phyloP scores from a whole-genome alignment of 2,329 filamentous ascomycete genomes.

The Sporothrix variecibatus region DNA sequence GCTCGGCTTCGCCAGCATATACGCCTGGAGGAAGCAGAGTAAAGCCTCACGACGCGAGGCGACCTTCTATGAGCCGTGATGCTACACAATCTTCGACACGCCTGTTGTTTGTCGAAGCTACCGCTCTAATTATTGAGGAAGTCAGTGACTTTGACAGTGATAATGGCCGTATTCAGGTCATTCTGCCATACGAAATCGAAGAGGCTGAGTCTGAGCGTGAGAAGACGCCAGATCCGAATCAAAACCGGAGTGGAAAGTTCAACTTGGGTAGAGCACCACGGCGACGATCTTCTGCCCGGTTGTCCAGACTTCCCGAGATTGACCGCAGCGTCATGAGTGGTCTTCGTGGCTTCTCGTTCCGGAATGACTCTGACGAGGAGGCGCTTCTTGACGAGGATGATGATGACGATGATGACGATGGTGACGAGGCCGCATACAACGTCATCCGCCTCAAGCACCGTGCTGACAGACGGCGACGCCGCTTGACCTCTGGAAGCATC shows the following conservation, averaged over 20 bases:
- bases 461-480: conserved; percentile 47
- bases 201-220: conserved; percentile 37
- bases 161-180: conserved; percentile 45
- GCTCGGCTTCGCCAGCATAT: conserved; percentile 11
- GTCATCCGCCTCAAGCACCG: conserved; percentile 45
- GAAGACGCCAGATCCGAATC: not conserved
- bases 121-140: conserved; percentile 48
- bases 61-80: not conserved
- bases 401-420: conserved; percentile 37
- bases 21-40: not conserved
- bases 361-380: conserved; percentile 36
- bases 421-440: conserved; percentile 41
- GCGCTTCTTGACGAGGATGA: conserved; percentile 44
- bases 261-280: conserved; percentile 15
- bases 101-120: conserved; percentile 22
- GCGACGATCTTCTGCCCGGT: not conserved
- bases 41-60: not conserved
- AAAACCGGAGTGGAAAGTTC: conserved; percentile 39
- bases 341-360: conserved; percentile 50
- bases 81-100: not conserved
- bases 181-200: conserved; percentile 51
- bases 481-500: conserved; percentile 55
- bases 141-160: conserved; percentile 49
- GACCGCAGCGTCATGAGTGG: conserved; percentile 49
- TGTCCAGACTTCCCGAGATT: conserved; percentile 37